Base-by-base conservation (phyloP, 1,284 basidiomycete species). In the Trichosporon sp. region DNA sequence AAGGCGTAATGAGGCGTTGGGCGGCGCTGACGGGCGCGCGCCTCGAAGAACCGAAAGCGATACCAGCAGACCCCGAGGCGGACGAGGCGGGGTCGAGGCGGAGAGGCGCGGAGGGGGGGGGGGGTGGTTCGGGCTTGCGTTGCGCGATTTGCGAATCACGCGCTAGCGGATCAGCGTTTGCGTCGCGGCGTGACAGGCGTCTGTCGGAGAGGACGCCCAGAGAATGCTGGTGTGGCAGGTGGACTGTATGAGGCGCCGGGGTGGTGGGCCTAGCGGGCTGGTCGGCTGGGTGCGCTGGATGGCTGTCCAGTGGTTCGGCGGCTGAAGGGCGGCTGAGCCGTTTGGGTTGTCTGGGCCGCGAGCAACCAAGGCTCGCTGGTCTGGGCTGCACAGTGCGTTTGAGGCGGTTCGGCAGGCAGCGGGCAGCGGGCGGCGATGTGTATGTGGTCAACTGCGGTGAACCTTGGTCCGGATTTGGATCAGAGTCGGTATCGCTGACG, bases 361-460 rank as follows among this genome's bases (percentile, higher is more conserved):
- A 19, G 21, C 14, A 26, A 26, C 21, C 19, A 54, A 54, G 51
- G 51, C 51, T 54, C 19, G 5, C 51, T 8, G 51, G 19, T 6
- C 51, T 54, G 51, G 51, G 51, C 51, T 26, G 51, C 19, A 54
- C 51, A 19, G 51, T 19, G 51, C 51, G 51, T 54, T 54, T 54
- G 51, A 54, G 51, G 51, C 51, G 19, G 19, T 10, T 12, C 11
- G 38, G 38, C 38, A 10, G 8, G 51, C 51, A 8, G 51, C 51
- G 38, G 8, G 51, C 51, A 8, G 51, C 51, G 51, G n/a, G 19
- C 46, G 46, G 46, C 46, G 14, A 16, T 26, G 51, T 54, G 51
- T 54, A 3, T 26, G 51, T 19, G 19, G n/a, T 54, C 19, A 16
- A 21, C 21, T 26, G 38, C 21, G 51, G 19, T 26, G 4, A 10